Evolutionary conservation across 2,329 filamentous ascomycete genomes (phyloP), one percentile per base, ranked within the genome.

Genomic region (Taxawa tesnikishii): DNA sequence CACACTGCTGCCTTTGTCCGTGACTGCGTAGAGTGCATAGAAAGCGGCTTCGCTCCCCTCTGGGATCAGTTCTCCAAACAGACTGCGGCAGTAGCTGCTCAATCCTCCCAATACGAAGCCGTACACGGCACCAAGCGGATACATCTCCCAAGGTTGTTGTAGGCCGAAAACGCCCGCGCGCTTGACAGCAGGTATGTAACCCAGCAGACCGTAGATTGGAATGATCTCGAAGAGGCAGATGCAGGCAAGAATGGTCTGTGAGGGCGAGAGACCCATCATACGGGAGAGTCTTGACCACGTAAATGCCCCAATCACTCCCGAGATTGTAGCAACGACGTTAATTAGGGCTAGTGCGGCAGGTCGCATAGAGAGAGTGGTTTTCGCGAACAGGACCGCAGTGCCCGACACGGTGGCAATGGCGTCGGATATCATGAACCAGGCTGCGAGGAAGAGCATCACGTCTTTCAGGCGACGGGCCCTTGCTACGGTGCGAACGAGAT

Each of bases 101-200:
- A 98, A 62, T 0, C 90, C 90, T n/a, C 90, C 90, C 17, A 96
- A 73, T 2, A 96, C 87, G 30, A 98, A 74, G 0, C 90, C 90
- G 54, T 94, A 96, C 9, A 96, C 74, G 3, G 82, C 81, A 0
- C 84, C 87, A 1, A 98, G 60, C 0, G 83, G 83, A 47, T 90
- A 96, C 83, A 98, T 94, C 47, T 98, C 90, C 83, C 85, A 94
- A 3, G 83, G 79, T 51, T 90, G 78, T 55, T 94, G 85, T n/a
- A 98, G 67, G 2, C 90, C 90, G 25, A 85, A 60, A 4, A 83
- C 75, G 1, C 84, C 87, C 56, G 80, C 73, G 6, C 66, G 61
- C 45, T 75, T 70, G 28, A 98, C 69, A 5, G 83, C 74, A 0
- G 87, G 84, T 11, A 96, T 67, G 49, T 90, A 94, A 1, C 87